phyloP scores from a whole-genome alignment of 2,329 filamentous ascomycete genomes.

The Juglanconis juglandina region DNA sequence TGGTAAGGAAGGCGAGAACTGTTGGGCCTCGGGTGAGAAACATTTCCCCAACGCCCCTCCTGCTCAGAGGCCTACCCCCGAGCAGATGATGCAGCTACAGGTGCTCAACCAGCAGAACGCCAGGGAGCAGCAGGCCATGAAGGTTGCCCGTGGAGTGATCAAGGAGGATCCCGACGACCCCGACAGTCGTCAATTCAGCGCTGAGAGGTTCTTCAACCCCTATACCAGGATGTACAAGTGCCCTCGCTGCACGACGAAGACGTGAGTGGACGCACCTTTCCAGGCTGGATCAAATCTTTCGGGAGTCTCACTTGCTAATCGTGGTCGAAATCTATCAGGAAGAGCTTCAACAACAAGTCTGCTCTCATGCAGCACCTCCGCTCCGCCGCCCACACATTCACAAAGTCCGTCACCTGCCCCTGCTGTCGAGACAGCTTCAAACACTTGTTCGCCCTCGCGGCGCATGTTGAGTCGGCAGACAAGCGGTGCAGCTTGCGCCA shows the following conservation, averaged over 20 bases:
- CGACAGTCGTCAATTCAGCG: conserved; percentile 42
- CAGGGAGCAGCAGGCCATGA: background rate
- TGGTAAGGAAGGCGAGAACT: conserved; percentile 12
- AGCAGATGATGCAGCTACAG: conserved; percentile 18
- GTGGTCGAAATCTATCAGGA: conserved; percentile 28
- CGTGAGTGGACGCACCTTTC: background rate
- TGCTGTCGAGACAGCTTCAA: conserved; percentile 41
- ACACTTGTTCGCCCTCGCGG: conserved; percentile 39
- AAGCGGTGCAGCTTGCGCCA: conserved; percentile 41
- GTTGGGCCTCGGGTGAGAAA: conserved; percentile 24
- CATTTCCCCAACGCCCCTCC: conserved; percentile 26
- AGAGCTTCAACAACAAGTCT: conserved; percentile 33
- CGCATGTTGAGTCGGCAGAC: conserved; percentile 46
- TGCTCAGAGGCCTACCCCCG: conserved; percentile 19
- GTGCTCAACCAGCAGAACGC: background rate
- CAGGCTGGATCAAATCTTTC: background rate
- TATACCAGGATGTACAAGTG: conserved; percentile 48
- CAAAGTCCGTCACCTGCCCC: conserved; percentile 39
- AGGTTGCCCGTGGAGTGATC: conserved; percentile 13
- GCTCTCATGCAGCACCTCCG: conserved; percentile 42
- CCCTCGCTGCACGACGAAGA: conserved; percentile 46
- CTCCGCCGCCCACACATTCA: conserved; percentile 36
- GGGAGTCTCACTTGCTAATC: conserved; percentile 12
- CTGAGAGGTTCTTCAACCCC: conserved; percentile 42
- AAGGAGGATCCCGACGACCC: conserved; percentile 38